Evolutionary conservation across 1,284 basidiomycete species (phyloP).

Genomic region (Cutaneotrichosporon sp.): DNA sequence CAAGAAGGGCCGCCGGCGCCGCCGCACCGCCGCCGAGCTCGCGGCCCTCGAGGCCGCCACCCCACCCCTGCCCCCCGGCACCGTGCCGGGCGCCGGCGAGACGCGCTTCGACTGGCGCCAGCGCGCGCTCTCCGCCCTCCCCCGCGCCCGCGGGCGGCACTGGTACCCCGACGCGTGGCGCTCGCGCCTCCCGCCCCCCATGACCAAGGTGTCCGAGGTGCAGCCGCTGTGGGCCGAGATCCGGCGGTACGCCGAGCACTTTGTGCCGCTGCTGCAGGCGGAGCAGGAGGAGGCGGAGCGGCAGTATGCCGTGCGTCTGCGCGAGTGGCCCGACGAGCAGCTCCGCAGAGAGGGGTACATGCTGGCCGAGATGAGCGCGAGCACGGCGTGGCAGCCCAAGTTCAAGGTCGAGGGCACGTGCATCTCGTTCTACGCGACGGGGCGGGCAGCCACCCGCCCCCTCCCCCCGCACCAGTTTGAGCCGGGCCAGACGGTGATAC

Average conservation of each 20-base stretch:
- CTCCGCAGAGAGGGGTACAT: conserved; percentile 69
- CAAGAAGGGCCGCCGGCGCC: conserved; percentile 17
- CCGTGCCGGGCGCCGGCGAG: conserved; percentile 29
- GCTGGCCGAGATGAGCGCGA: conserved; percentile 61
- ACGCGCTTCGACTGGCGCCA: conserved; percentile 47
- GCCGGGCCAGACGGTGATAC: conserved; percentile 65
- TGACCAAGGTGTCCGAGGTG: conserved; percentile 44
- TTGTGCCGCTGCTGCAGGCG: conserved; percentile 62
- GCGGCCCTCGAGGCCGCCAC: background rate
- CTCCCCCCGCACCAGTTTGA: conserved; percentile 31
- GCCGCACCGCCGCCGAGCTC: conserved; percentile 1
- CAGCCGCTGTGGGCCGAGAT: conserved; percentile 58
- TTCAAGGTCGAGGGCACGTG: conserved; percentile 19
- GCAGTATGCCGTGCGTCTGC: conserved; percentile 62
- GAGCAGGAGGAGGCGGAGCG: conserved; percentile 67
- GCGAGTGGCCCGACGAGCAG: conserved; percentile 64
- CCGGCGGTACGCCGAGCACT: conserved; percentile 51
- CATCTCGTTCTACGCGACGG: conserved; percentile 62
- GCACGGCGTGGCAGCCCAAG: conserved; percentile 19
- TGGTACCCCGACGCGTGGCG: conserved; percentile 31
- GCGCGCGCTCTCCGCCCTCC: conserved; percentile 11
- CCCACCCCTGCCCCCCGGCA: conserved; percentile 25
- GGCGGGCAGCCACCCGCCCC: conserved; percentile 58
- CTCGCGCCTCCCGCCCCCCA: conserved; percentile 50
- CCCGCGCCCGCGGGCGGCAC: conserved; percentile 13